Base-by-base conservation (phyloP, 495 filamentous ascomycete genomes). In the Penicillium pulvis region DNA sequence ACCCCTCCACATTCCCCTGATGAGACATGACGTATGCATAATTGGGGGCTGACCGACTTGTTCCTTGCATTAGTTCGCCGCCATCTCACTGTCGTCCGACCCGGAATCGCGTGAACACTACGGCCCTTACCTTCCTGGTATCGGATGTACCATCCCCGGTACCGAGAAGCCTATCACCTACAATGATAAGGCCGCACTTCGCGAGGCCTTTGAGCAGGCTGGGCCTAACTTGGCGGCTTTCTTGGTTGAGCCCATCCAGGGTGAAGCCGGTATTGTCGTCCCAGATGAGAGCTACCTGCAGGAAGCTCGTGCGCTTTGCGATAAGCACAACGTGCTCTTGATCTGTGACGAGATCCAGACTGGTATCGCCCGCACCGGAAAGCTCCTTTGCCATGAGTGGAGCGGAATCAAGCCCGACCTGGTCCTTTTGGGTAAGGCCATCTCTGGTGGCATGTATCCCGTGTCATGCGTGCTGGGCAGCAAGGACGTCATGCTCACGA, bases 311-410 rank as follows among this genome's bases (percentile, higher is more conserved):
- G 87, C 82, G 19, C 85, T 98, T 20, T 99, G 94, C 81, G 90
- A 91, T 72, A 88, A 94, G 75, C 84, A 98, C 80, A 95, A 97
- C 63, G 91, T 93, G 23, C 85, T 99, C 35, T 71, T 99, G 61
- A 97, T 99, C 69, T 96, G 91, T 70, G 94, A 99, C 69, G 94
- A 99, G 84, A 97, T 99, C 68, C 94, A 99, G 75, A 99, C 95
- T 24, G 87, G 93, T 63, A 96, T 99, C 75, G 95, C 92, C 53
- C 86, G 94, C 54, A 98, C 95, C 14, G 94, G 94, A 24, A 88
- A 88, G 64, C 87, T 99, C 73, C 82, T 99, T 26, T 98, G 94
- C 80, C 87, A 87, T 66, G 87, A 98, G 73, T 97, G 95, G 92
- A 88, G 90, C 52, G 89, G 87, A 57, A 90, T 99, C 79, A 94